phyloP scores from a whole-genome alignment of 495 filamentous ascomycete genomes.

The Margaritispora aquatica region DNA sequence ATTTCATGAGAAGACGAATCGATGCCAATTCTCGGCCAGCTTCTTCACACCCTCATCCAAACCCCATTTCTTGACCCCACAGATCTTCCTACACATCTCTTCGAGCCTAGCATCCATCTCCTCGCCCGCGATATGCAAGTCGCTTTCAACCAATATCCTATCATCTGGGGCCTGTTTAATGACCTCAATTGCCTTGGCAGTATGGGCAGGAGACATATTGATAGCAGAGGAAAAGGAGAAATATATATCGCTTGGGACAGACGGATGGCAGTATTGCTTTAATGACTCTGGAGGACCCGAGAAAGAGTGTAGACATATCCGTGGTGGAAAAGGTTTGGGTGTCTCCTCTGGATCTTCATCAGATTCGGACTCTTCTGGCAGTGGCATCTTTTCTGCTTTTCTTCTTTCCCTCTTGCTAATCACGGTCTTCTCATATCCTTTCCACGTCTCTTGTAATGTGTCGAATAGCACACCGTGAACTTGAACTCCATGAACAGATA shows the following conservation, averaged over 20 bases:
- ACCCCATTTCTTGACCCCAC: conserved; percentile 70
- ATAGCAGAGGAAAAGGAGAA: conserved; percentile 85
- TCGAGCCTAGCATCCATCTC: conserved; percentile 76
- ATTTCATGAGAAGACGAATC: conserved; percentile 55
- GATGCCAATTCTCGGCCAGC: conserved; percentile 71
- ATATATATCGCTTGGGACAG: conserved; percentile 71
- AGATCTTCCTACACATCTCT: conserved; percentile 65
- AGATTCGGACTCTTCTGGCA: conserved; percentile 30
- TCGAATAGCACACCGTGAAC: conserved; percentile 81
- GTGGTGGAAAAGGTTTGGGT: conserved; percentile 66
- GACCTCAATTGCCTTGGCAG: conserved; percentile 51
- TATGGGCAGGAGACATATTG: conserved; percentile 60
- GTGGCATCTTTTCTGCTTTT: conserved; percentile 31
- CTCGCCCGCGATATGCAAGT: conserved; percentile 78
- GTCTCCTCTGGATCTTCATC: conserved; percentile 8
- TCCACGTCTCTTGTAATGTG: conserved; percentile 68
- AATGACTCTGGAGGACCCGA: conserved; percentile 72
- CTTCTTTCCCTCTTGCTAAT: conserved; percentile 56
- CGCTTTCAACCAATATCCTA: conserved; percentile 79
- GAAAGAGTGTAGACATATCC: conserved; percentile 92
- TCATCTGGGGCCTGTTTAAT: conserved; percentile 72
- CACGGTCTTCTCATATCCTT: conserved; percentile 68
- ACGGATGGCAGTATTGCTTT: conserved; percentile 68
- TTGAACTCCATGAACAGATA: conserved; percentile 87
- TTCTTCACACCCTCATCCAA: conserved; percentile 63